Conservation (phyloP, 371 early-diverging fungal species). For the Syncephalastrum racemosum region DNA sequence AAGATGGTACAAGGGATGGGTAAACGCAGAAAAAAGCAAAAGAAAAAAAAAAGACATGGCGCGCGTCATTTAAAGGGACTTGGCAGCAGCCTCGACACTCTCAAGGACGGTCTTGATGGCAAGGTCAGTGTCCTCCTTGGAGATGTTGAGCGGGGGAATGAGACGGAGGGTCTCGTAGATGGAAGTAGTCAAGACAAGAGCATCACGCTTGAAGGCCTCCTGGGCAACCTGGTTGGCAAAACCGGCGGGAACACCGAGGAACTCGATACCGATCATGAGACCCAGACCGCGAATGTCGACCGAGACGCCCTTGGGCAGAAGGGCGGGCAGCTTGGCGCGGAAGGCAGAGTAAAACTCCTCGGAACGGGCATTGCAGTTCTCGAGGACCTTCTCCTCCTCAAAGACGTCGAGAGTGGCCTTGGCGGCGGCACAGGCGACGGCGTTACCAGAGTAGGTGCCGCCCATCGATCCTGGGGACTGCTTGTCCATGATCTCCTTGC, state of each 20-base stretch:
- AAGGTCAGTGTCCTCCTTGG: conserved; percentile 49
- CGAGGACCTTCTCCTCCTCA: conserved; percentile 39
- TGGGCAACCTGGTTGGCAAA: conserved; percentile 36
- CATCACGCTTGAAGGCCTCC: conserved; percentile 48
- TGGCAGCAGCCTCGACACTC: conserved; percentile 39
- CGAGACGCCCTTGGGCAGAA: conserved; percentile 41
- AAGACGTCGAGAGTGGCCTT: conserved; percentile 46
- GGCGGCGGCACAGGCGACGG: conserved; percentile 50
- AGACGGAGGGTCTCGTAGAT: conserved; percentile 58
- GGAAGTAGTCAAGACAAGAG: conserved; percentile 54
- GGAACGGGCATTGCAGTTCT: conserved; percentile 45
- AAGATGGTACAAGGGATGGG: too few relatives aligned
- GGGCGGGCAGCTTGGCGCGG: conserved; percentile 31
- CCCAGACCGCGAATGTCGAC: conserved; percentile 59
- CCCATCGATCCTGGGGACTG: conserved; percentile 49
- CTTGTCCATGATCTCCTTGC: conserved; percentile 38
- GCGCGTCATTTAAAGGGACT: conserved; percentile 8
- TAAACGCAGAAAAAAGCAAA: conserved; percentile 1
- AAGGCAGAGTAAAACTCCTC: conserved; percentile 50
- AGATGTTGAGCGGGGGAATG: conserved; percentile 58
- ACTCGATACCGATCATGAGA: conserved; percentile 64
- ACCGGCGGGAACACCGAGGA: conserved; percentile 42
- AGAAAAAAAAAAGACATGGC: conserved; percentile 1
- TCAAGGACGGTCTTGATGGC: conserved; percentile 42
- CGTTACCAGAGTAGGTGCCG: conserved; percentile 53